These are phyloP conservation scores for Mortierella sp. DNA, from an alignment of 371 early-diverging fungal species.

Conservation along the genomic window DNA sequence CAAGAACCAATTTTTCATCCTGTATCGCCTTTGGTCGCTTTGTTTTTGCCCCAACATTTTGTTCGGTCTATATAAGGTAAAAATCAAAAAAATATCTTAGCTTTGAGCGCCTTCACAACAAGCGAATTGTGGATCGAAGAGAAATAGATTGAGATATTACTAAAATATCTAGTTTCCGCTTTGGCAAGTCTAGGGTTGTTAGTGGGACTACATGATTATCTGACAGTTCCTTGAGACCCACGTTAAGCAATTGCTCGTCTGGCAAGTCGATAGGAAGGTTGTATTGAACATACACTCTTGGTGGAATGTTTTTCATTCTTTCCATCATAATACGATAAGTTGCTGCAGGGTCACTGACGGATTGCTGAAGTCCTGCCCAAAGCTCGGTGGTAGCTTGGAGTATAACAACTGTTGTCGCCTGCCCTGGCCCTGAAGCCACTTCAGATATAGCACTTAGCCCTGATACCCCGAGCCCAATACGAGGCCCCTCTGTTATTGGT, in stretches of 20 bases:
- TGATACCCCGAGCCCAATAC: background rate
- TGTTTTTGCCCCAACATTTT: background rate
- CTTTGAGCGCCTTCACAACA: background rate
- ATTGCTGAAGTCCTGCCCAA: conserved; percentile 36
- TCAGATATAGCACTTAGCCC: background rate
- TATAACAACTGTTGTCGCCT: conserved; percentile 51
- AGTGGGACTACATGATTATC: conserved; percentile 38
- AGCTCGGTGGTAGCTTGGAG: conserved; percentile 35
- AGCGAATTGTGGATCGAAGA: background rate
- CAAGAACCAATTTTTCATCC: conserved; percentile 6
- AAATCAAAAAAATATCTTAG: background rate
- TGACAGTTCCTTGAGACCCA: conserved; percentile 32
- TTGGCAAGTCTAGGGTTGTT: conserved; percentile 27
- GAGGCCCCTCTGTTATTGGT: conserved; percentile 25
- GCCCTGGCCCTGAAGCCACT: conserved; percentile 18
- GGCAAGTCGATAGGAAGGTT: conserved; percentile 39
- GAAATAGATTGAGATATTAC: conserved; percentile 15
- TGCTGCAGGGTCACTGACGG: conserved; percentile 36
- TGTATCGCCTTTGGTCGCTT: conserved; percentile 13
- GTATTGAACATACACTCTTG: conserved; percentile 43
- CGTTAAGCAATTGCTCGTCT: conserved; percentile 30
- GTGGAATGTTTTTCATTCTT: conserved; percentile 46
- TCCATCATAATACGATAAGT: conserved; percentile 52
- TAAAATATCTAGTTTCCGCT: conserved; percentile 19
- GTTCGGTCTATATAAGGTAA: background rate